Base-by-base conservation (phyloP, 1,284 basidiomycete genomes). In the Ustilago vetiveriae region DNA sequence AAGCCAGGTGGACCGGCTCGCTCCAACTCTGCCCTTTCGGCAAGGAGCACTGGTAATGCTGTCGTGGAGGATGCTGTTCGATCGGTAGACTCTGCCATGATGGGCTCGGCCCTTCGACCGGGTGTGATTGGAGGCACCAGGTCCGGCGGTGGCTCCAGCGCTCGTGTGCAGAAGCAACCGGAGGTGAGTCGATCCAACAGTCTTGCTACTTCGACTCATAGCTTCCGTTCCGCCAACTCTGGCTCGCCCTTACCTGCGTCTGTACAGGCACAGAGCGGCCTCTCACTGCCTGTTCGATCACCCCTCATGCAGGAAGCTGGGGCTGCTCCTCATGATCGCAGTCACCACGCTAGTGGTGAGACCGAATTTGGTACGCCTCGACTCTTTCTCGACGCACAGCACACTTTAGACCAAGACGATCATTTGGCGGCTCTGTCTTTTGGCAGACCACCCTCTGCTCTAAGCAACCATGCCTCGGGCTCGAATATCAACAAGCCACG, bases 171-270 rank as follows among this genome's bases (percentile, higher is more conserved):
- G 13, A 59, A 44, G 23, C 43, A 32, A 46, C 13, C 46, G 17
- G 53, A 66, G 1, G 32, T 66, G 14, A 55, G 39, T 43, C 40
- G 68, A n/a, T 65, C 63, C 53, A 71, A 71, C 62, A 66, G 62
- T 39, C 52, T 71, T 16, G 68, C 68, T 10, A 35, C 68, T 3
- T 71, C 68, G 2, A 24, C 43, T 2, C 48, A 60, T 9, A 66
- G 53, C 54, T 66, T 66, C 32, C 62, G 68, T 23, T 57, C 68
- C 6, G 68, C 62, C 21, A 71, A 53, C 30, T 57, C 68, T 0
- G 47, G 49, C 32, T 71, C 62, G 7, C 58, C 68, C n/a, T 22
- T 60, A 13, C 62, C 62, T 4, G 43, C 17, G 6, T 30, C 37
- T 2, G 9, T 48, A 16, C 49, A 48, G 17, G 13, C 44, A 9